phyloP scores from a whole-genome alignment of 2,329 filamentous ascomycete genomes.

The Cladobotryum mycophilum region DNA sequence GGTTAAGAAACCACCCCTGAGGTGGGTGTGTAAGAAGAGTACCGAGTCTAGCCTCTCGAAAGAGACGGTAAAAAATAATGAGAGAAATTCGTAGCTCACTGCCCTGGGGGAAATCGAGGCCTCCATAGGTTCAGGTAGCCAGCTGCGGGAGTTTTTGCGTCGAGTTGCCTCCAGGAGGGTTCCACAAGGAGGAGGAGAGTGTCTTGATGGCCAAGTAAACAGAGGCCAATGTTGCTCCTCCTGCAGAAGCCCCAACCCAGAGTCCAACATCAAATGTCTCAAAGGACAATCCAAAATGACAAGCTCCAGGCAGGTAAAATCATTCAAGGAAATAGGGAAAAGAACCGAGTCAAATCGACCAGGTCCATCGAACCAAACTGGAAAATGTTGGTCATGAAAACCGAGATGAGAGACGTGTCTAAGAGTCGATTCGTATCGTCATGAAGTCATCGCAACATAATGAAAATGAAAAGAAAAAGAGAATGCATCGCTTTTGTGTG shows the following conservation, averaged over 20 bases:
- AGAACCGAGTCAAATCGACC: not conserved
- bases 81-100: too few species aligned
- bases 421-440: constrained; percentile 20
- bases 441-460: constrained; percentile 20
- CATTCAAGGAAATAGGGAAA: not conserved
- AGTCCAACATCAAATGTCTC: not conserved
- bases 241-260: not conserved
- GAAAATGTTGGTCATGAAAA: not conserved
- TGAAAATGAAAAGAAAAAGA: constrained; percentile 7
- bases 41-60: too few species aligned
- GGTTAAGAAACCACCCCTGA: not conserved
- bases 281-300: not conserved
- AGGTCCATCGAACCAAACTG: not conserved
- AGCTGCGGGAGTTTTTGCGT: too few species aligned
- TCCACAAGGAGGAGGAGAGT: too few species aligned
- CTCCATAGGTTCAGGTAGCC: too few species aligned
- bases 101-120: too few species aligned
- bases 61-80: too few species aligned
- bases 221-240: too few species aligned
- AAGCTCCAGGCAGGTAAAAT: not conserved
- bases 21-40: too few species aligned
- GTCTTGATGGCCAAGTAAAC: too few species aligned
- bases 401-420: constrained; percentile 6
- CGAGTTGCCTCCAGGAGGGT: too few species aligned
- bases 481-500: constrained; percentile 11